Base-by-base conservation (phyloP, 768 basidiomycete species). In the Mycena olivaceomarginata region DNA sequence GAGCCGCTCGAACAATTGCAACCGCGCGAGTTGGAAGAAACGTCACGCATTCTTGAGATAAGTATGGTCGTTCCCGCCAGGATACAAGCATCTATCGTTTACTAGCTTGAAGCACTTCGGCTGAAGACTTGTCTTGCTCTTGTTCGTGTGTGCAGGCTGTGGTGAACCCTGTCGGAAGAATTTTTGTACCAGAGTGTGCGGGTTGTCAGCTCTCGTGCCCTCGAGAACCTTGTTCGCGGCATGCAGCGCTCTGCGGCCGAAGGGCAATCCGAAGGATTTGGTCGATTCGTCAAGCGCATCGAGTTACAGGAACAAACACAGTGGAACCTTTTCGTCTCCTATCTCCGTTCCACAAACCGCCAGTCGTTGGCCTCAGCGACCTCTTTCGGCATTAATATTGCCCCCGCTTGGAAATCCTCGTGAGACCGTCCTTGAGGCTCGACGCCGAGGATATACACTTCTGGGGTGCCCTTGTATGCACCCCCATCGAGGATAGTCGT, bases 381-480 rank as follows among this genome's bases (percentile, higher is more conserved):
- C 20, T 77, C 5, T 41, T n/a, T n/a, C n/a, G n/a, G n/a, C n/a
- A n/a, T n/a, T n/a, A n/a, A n/a, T n/a, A 59, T 53, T 77, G 77
- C 41, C 15, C 59, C 31, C 68, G 56, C 53, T 43, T 77, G 45
- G 72, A 77, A 53, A 69, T 70, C 2, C 56, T 77, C 25, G 68
- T 70, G 6, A 31, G 72, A 31, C 72, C 72, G 15, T 9, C 12
- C 43, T 67, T 77, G 31, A 68, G 72, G 7, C 67, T 77, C 12
- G 77, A 77, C 46, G 72, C 77, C 20, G 77, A 74, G 16, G 72
- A 74, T 45, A 66, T 73, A 40, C 40, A 46, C 20, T 73, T 77
- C 22, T 77, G 77, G 77, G 68, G 56, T 20, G 67, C 25, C 22
- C 63, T 74, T 16, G 66, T 60, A 13, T 25, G 63, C 43, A 51